Conservation (phyloP, 2,329 filamentous ascomycete genomes). For the Sporothrix sp. region DNA sequence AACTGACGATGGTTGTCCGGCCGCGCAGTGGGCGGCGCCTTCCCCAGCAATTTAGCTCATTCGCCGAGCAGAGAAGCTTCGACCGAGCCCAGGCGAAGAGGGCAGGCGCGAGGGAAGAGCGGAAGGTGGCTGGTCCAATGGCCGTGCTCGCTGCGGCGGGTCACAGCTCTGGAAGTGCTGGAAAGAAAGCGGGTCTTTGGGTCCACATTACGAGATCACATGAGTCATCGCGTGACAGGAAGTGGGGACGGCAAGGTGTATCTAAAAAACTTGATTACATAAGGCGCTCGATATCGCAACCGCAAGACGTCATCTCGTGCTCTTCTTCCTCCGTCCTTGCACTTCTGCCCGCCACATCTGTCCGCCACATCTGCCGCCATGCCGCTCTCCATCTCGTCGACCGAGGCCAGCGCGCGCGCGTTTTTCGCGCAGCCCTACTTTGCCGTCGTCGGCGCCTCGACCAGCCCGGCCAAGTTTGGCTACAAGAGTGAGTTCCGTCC, state of each 20-base stretch:
- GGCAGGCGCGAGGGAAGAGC: not conserved
- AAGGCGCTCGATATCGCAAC: too few species aligned
- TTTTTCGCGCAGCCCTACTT: constrained; percentile 77
- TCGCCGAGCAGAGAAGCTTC: constrained; percentile 2
- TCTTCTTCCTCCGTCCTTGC: not conserved
- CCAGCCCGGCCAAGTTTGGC: constrained; percentile 76
- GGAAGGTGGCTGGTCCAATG: constrained; percentile 12
- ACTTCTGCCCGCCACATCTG: not conserved
- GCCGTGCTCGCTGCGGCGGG: not conserved
- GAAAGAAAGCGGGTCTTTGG: too few species aligned
- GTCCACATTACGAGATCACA: too few species aligned
- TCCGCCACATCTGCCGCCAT: not conserved
- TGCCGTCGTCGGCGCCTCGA: constrained; percentile 83
- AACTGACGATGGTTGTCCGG: too few species aligned
- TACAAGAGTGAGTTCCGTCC: constrained; percentile 58
- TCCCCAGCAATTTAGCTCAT: too few species aligned
- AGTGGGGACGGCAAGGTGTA: not conserved
- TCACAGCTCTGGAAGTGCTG: too few species aligned
- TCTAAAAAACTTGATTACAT: too few species aligned
- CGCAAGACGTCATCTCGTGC: too few species aligned
- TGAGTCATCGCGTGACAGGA: too few species aligned
- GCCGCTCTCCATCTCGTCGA: constrained; percentile 38
- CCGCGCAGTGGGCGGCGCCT: too few species aligned
- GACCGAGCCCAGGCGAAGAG: not conserved
- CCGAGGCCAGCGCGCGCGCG: constrained; percentile 60